Evolutionary conservation across 2,329 filamentous ascomycete species (phyloP).

Genomic region (Aspergillus sp.): DNA sequence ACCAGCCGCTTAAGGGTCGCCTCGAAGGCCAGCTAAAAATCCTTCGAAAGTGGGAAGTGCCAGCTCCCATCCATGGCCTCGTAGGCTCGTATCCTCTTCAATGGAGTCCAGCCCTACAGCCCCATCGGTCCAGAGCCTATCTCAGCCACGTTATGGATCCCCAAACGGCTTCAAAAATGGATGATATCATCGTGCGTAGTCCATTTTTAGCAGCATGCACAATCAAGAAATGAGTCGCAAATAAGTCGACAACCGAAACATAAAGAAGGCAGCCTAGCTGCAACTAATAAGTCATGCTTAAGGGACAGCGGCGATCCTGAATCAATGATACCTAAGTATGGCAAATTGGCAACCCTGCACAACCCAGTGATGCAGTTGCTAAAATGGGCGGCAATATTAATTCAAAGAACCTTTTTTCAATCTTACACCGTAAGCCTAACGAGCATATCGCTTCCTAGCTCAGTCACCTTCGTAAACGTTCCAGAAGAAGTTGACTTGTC

Average conservation of each 20-base stretch:
- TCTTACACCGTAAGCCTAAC: too few species aligned
- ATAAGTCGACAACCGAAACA: background rate
- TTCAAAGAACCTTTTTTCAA: too few species aligned
- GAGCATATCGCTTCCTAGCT: background rate
- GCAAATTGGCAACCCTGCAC: background rate
- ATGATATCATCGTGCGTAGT: background rate
- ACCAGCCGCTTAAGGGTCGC: background rate
- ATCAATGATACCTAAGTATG: background rate
- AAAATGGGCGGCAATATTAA: background rate
- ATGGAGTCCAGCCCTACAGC: conserved; percentile 2
- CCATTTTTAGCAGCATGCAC: conserved; percentile 1
- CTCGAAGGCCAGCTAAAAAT: background rate
- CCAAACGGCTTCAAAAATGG: background rate
- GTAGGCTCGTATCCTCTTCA: background rate
- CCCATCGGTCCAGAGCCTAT: background rate
- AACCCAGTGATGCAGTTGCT: background rate
- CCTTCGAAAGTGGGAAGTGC: background rate
- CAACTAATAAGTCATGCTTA: background rate
- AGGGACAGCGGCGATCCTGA: background rate
- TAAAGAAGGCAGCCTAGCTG: background rate
- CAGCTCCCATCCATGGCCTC: background rate
- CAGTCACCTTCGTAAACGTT: background rate
- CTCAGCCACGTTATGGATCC: conserved; percentile 4
- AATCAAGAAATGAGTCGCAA: background rate
- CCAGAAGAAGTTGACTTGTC: background rate